Evolutionary conservation across 192 early-diverging fungal species (phyloP).

Genomic region (Rhizophagus clarus): DNA sequence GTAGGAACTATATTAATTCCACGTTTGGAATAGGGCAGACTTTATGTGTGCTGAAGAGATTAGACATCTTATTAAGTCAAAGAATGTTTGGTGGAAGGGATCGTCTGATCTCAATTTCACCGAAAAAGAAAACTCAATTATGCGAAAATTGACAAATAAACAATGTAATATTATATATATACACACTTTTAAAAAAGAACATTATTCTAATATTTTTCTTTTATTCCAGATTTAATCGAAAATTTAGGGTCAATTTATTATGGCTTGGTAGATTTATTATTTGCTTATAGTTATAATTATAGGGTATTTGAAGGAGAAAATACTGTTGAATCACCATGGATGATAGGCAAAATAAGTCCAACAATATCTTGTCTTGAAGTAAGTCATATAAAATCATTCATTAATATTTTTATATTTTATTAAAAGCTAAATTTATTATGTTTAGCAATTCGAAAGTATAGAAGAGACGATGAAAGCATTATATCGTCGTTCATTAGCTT

Average conservation of each 20-base stretch:
- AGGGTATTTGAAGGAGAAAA: constrained; percentile 82
- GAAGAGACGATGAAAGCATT: constrained; percentile 62
- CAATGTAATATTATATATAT: constrained; percentile 56
- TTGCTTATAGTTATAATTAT: constrained; percentile 88
- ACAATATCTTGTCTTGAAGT: constrained; percentile 81
- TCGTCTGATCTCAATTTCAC: constrained; percentile 63
- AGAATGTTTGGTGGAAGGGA: constrained; percentile 63
- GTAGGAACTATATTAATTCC: neutral
- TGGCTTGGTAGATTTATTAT: constrained; percentile 88
- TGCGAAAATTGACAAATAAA: constrained; percentile 80
- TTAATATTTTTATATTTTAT: neutral
- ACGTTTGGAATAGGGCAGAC: constrained; percentile 58
- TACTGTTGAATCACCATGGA: constrained; percentile 91
- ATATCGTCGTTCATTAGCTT: constrained; percentile 81
- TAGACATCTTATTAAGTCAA: constrained; percentile 70
- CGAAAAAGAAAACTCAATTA: constrained; percentile 65
- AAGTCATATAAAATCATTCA: neutral
- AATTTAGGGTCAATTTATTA: constrained; percentile 74
- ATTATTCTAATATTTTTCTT: neutral
- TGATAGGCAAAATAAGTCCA: constrained; percentile 79
- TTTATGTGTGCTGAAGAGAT: constrained; percentile 88
- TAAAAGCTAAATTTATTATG: neutral
- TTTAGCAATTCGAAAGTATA: constrained; percentile 62
- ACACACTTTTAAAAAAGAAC: neutral
- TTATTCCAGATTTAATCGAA: constrained; percentile 59